Evolutionary conservation across 768 basidiomycete genomes (phyloP).

Genomic region (Agaricus blazei): DNA sequence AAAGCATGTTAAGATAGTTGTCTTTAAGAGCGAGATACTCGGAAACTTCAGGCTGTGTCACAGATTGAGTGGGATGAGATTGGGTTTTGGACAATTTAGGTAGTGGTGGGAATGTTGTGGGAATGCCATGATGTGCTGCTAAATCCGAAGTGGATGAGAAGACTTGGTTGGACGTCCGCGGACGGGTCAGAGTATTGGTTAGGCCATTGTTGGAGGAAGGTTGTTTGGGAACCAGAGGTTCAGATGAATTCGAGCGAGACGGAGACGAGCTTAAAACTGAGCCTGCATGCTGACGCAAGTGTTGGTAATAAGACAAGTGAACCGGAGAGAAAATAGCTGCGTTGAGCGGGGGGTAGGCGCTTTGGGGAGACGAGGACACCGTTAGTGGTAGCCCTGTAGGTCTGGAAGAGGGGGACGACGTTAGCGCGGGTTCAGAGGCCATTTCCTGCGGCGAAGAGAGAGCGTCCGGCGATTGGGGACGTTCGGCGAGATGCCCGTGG

Average conservation of each 20-base stretch:
- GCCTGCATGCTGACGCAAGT: slow-evolving; percentile 43
- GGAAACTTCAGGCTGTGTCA: slow-evolving; percentile 27
- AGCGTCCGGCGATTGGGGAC: slow-evolving; percentile 8
- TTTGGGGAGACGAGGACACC: slow-evolving; percentile 39
- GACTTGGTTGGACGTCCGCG: slow-evolving; percentile 60
- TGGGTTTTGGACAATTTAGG: slow-evolving; percentile 43
- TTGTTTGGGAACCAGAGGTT: slow-evolving; percentile 52
- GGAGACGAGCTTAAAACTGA: slow-evolving; percentile 38
- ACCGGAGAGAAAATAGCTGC: slow-evolving; percentile 49
- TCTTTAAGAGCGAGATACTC: slow-evolving; percentile 49
- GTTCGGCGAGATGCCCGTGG: slow-evolving; percentile 20
- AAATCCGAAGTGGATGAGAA: slow-evolving; percentile 63
- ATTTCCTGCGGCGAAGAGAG: too few relatives aligned
- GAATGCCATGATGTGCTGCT: slow-evolving; percentile 77
- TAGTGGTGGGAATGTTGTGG: slow-evolving; percentile 62
- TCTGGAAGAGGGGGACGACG: slow-evolving; percentile 48
- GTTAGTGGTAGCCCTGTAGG: slow-evolving; percentile 38
- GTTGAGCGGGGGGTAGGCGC: slow-evolving; percentile 22
- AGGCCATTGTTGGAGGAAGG: slow-evolving; percentile 49
- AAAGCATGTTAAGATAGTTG: slow-evolving; percentile 69
- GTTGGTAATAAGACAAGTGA: slow-evolving; percentile 23
- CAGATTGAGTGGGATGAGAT: slow-evolving; percentile 41
- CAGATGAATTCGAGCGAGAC: slow-evolving; percentile 35
- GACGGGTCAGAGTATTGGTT: slow-evolving; percentile 51
- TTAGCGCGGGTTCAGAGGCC: slow-evolving; percentile 41